Evolutionary conservation across 2,329 filamentous ascomycete genomes (phyloP), one percentile per base, ranked within the genome.

Genomic region (Xylariaceae sp.): DNA sequence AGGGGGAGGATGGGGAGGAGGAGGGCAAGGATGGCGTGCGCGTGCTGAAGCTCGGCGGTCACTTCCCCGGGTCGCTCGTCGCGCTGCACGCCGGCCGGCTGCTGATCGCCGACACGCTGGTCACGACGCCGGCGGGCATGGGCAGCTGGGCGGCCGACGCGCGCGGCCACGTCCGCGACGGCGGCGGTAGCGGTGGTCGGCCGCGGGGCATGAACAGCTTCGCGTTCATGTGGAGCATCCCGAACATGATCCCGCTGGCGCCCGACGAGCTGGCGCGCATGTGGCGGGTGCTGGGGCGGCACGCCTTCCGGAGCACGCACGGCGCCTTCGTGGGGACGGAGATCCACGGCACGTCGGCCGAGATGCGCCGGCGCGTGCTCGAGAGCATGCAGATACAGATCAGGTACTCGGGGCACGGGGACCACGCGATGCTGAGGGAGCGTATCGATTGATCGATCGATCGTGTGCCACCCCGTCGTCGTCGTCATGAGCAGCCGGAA

Each of bases 301-400:
- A 77, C 38, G 65, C 77, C 1, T 89, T 87, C 45, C 60, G 60
- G 10, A 72, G 73, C 39, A 80, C 82, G 5, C 77, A 84, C 54
- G 81, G 83, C 0, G 75, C 74, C 0, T 86, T 89, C 42, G 47
- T 65, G 3, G 75, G 72, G 0, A 67, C 70, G 49, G 80, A 87
- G 46, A 74, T 87, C 3, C 61, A 68, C 37, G 65, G 64, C 40
- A 46, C 43, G 15, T 58, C 60, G 30, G 45, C 49, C 5, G 60
- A 67, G 42, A 63, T 85, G 34, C 87, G 82, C 63, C 51, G 54
- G 38, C 70, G 81, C 42, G 68, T 90, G 17, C 49, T 88, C 50
- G 75, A 86, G 39, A 89, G 83, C 53, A 85, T 85, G 70, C 75
- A 85, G 63, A 83, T 86, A 14, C 82, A 87, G 51, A 64, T 80